A percentile compares a stretch with the other conserved stretches of the same genome.
These are phyloP conservation scores for Arxiozyma slooffiae DNA, from an alignment of 1,139 yeast genomes.

Conservation along the genomic window DNA sequence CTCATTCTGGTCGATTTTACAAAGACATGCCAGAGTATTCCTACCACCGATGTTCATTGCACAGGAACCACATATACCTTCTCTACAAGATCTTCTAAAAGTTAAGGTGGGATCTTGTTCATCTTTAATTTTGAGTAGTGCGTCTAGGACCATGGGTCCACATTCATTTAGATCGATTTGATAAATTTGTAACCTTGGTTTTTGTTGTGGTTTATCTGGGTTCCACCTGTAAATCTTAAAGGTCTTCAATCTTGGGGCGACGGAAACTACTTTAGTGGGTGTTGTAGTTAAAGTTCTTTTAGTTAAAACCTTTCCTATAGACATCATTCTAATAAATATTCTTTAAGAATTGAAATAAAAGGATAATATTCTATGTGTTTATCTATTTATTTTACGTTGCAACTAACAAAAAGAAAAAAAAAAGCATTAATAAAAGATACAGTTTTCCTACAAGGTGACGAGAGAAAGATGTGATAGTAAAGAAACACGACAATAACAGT, in stretches of 20 bases:
- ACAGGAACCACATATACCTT: slow-evolving; percentile 99
- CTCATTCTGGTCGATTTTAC: slow-evolving; percentile 79
- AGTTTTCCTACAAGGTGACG: no score
- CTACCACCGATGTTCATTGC: slow-evolving; percentile 99
- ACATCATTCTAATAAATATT: neutral
- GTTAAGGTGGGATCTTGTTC: slow-evolving; percentile 95
- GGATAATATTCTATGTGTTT: neutral
- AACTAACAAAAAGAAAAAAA: no score
- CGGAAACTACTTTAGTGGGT: slow-evolving; percentile 20
- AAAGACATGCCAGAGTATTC: slow-evolving; percentile 92
- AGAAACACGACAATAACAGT: no score
- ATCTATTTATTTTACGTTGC: neutral
- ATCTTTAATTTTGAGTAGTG: slow-evolving; percentile 84
- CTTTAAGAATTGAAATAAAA: no score
- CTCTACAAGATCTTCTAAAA: slow-evolving; percentile 97
- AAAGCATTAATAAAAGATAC: no score
- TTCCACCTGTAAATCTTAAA: slow-evolving; percentile 97
- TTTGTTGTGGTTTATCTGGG: slow-evolving; percentile 91
- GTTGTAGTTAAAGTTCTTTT: slow-evolving; percentile 24
- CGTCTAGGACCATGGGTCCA: slow-evolving; percentile 98
- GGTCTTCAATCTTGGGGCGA: slow-evolving; percentile 55
- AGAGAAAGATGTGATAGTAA: no score
- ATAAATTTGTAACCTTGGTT: slow-evolving; percentile 79
- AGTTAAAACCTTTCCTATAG: slow-evolving; percentile 3
- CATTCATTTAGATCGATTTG: slow-evolving; percentile 78